These are phyloP conservation scores for Apiotrichum mycotoxinovorans DNA, from an alignment of 1,284 basidiomycete species.

Conservation along the genomic window DNA sequence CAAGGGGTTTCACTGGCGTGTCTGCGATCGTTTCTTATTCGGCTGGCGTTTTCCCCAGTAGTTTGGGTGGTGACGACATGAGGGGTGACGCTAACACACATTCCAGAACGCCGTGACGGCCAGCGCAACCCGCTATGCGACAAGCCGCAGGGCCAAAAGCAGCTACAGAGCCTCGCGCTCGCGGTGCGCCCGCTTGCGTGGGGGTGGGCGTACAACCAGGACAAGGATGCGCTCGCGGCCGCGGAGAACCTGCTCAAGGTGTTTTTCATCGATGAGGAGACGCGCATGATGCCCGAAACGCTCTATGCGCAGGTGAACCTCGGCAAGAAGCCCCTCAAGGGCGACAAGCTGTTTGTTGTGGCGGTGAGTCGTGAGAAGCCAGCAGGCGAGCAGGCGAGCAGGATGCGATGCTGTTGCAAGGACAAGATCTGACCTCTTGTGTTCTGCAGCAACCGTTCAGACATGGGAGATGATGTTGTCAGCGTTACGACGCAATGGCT, in stretches of 20 bases:
- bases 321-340: conserved; percentile 20
- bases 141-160: conserved; percentile 28
- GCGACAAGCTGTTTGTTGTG: conserved; percentile 34
- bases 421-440: too few species aligned
- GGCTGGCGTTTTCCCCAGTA: too few species aligned
- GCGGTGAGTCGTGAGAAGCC: conserved; percentile 22
- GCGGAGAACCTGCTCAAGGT: conserved; percentile 24
- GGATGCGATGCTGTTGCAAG: too few species aligned
- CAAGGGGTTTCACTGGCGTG: too few species aligned
- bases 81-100: too few species aligned
- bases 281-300: conserved; percentile 35
- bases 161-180: conserved; percentile 25
- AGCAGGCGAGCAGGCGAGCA: too few species aligned
- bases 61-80: too few species aligned
- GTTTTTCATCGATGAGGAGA: conserved; percentile 37
- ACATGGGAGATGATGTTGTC: too few species aligned
- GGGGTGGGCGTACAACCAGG: conserved; percentile 13
- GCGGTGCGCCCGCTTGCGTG: conserved; percentile 26
- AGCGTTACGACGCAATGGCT: not conserved
- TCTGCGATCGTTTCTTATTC: too few species aligned
- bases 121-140: conserved; percentile 35
- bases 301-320: conserved; percentile 33
- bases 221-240: not conserved
- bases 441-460: too few species aligned
- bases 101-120: conserved; percentile 33